phyloP scores from a whole-genome alignment of 2,329 filamentous ascomycete species.

The Ceratocystis variospora region DNA sequence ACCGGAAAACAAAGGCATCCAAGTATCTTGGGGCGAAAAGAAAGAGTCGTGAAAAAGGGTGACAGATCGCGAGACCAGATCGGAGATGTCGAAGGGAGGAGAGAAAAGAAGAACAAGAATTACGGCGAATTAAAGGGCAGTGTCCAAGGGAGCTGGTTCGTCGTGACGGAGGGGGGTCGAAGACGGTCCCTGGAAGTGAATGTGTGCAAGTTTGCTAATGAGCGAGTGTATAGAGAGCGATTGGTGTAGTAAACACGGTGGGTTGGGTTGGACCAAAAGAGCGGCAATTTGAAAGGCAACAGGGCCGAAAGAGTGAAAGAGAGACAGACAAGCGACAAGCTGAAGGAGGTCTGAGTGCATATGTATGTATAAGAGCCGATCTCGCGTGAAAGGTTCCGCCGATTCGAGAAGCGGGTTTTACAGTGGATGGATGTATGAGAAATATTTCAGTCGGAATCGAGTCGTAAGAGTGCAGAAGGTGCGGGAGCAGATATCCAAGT shows the following conservation, averaged over 20 bases:
- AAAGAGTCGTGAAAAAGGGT: slow-evolving; percentile 18
- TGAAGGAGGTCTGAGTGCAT: slow-evolving; percentile 19
- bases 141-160: slow-evolving; percentile 9
- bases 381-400: background rate
- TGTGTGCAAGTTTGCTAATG: background rate
- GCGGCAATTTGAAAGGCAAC: background rate
- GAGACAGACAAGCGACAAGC: background rate
- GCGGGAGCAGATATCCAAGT: slow-evolving; percentile 2
- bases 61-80: slow-evolving; percentile 20
- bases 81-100: slow-evolving; percentile 11
- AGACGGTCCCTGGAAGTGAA: background rate
- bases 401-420: background rate
- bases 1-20: background rate
- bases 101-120: background rate
- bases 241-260: background rate
- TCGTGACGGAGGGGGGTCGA: background rate
- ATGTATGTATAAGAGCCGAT: background rate
- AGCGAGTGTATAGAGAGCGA: slow-evolving; percentile 3
- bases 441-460: slow-evolving; percentile 11
- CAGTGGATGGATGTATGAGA: slow-evolving; percentile 18
- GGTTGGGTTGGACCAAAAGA: background rate
- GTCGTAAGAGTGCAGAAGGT: slow-evolving; percentile 14
- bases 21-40: slow-evolving; percentile 1
- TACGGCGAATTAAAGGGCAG: slow-evolving; percentile 11
- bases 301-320: background rate